A percentile compares a stretch with the other conserved stretches of the same genome.
phyloP scores from a whole-genome alignment of 129 eudicot species.

The Lactuca sativa region DNA sequence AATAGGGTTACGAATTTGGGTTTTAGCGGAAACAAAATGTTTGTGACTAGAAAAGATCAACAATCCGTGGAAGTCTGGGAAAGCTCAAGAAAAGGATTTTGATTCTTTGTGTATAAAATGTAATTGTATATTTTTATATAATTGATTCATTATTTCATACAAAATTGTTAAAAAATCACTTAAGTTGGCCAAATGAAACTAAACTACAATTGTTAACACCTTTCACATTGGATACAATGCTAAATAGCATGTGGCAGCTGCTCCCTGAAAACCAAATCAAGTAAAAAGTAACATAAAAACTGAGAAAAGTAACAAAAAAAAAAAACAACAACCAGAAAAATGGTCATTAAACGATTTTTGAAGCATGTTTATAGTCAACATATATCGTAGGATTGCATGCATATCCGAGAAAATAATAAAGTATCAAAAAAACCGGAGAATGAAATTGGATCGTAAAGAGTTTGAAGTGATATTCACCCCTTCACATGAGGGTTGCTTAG shows the following conservation, averaged over 20 bases:
- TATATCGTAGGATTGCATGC: neutral
- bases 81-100: constrained; percentile 57
- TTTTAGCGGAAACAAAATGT: constrained; percentile 88
- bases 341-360: no score
- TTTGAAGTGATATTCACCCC: constrained; percentile 25
- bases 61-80: constrained; percentile 85
- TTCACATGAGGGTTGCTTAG: constrained; percentile 3
- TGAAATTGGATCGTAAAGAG: constrained; percentile 28
- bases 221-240: no score
- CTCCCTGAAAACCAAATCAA: constrained; percentile 14
- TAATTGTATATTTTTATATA: neutral
- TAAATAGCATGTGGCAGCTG: constrained; percentile 11
- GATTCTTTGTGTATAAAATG: neutral
- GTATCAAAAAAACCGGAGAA: constrained; percentile 18
- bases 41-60: constrained; percentile 70
- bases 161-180: neutral
- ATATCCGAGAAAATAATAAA: constrained; percentile 19
- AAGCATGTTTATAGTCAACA: constrained; percentile 16
- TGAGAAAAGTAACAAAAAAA: no score
- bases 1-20: constrained; percentile 53
- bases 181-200: no score
- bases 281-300: neutral
- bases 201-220: no score
- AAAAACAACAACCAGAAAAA: no score
- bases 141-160: neutral